Base-by-base conservation (phyloP, 1,284 basidiomycete genomes). In the Sanguinoderma infundibulare region DNA sequence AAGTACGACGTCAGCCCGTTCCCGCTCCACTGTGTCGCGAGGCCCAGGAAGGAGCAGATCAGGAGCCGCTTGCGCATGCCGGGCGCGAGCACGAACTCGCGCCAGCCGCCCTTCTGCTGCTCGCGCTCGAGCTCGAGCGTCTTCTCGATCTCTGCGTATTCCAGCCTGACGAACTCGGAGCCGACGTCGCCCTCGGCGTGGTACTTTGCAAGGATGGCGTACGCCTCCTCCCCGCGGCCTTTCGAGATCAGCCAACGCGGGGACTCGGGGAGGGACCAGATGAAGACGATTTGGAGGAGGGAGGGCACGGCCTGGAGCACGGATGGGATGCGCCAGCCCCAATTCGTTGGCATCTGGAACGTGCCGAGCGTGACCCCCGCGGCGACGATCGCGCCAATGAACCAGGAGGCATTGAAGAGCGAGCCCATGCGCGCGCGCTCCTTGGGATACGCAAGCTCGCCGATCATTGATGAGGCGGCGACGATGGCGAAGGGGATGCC, bases 1-100 rank as follows among this genome's bases (percentile, higher is more conserved):
- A 92, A 92, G 79, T 89, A 85, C n/a, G 89, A 91, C 49, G 88
- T 86, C 56, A 92, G 82, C 67, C 90, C 90, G 66, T 87, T 87
- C 0, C 85, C 85, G 53, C 81, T 83, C 83, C 85, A 87, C 65
- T 87, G 86, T 4, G 83, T 85, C 73, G 86, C 85, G 72, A 87
- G 78, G 2, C 81, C 84, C 35, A 87, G 75, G 24, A 84, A 84
- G 32, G 86, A 70, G 67, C 84, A 80, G 64, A 87, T 82, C 44
- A 81, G 72, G 67, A 86, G 71, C 34, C 85, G 81, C 60, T 75
- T 80, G 40, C 79, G 78, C 82, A 86, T 87, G 17, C 85, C 84
- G 3, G 76, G 75, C 7, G 79, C 82, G 59, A 67, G 73, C 67
- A 86, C 66, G 57, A 87, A 73, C 55, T 78, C 76, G 57, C 72